Conservation (phyloP, 1,284 basidiomycete genomes). For the Moesziomyces sp. region DNA sequence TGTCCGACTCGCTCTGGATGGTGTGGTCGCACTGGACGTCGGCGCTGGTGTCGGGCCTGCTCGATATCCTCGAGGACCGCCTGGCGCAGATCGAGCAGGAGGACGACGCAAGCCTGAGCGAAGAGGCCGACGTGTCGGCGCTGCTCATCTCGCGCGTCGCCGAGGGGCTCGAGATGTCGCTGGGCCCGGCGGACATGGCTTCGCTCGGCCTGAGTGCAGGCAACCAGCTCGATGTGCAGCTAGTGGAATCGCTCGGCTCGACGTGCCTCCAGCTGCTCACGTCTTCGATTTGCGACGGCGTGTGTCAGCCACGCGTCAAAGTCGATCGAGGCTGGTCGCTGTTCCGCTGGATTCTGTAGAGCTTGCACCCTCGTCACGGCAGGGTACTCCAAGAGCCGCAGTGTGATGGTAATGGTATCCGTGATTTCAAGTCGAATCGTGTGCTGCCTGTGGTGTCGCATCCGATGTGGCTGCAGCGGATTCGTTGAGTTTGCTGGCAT, state of each 20-base stretch:
- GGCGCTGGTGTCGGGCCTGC: conserved; percentile 37
- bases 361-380: background rate
- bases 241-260: conserved; percentile 30
- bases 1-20: conserved; percentile 48
- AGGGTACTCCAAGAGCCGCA: too few species aligned
- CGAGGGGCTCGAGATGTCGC: conserved; percentile 12
- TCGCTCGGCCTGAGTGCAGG: conserved; percentile 44
- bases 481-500: background rate
- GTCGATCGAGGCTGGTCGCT: conserved; percentile 35
- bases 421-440: background rate
- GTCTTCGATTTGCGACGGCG: conserved; percentile 2
- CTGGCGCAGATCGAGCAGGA: conserved; percentile 28
- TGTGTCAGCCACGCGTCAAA: conserved; percentile 7
- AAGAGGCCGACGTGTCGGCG: conserved; percentile 16
- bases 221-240: conserved; percentile 37
- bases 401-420: background rate
- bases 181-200: conserved; percentile 37
- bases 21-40: conserved; percentile 49
- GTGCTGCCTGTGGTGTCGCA: background rate
- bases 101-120: background rate
- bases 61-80: conserved; percentile 39
- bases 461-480: background rate
- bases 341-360: conserved; percentile 37
- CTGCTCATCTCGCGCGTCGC: conserved; percentile 12
- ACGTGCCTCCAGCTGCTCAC: conserved; percentile 19